These are phyloP conservation scores for Nemophila menziesii DNA, from an alignment of 257 asterid species.

Conservation along the genomic window DNA sequence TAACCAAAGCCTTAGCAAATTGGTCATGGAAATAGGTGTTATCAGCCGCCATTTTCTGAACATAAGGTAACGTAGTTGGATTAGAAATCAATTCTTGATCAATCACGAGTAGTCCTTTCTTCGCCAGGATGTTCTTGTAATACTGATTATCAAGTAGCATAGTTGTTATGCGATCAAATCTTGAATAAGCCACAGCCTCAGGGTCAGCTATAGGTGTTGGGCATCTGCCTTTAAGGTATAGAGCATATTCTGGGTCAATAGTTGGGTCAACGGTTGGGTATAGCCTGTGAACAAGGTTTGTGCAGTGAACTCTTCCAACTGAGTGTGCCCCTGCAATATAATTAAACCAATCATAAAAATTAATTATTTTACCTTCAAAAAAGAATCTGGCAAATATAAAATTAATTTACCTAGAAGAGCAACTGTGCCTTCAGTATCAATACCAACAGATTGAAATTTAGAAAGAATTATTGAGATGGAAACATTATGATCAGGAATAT, in stretches of 20 bases:
- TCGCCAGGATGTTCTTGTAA: slow-evolving; percentile 43
- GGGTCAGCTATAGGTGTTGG: slow-evolving; percentile 44
- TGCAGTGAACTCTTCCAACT: slow-evolving; percentile 74
- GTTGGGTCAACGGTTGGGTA: slow-evolving; percentile 66
- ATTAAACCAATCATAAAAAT: background rate
- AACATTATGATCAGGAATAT: slow-evolving; percentile 65
- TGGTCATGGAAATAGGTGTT: slow-evolving; percentile 58
- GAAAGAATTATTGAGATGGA: slow-evolving; percentile 44
- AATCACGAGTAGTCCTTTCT: slow-evolving; percentile 41
- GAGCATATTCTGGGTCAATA: slow-evolving; percentile 30
- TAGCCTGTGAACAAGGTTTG: slow-evolving; percentile 44
- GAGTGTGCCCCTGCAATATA: slow-evolving; percentile 38
- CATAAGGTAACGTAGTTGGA: slow-evolving; percentile 47
- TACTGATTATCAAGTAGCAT: slow-evolving; percentile 60
- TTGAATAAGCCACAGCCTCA: slow-evolving; percentile 36
- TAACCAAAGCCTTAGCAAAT: slow-evolving; percentile 41
- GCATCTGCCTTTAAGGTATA: slow-evolving; percentile 55
- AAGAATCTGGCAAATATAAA: background rate
- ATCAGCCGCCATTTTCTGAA: slow-evolving; percentile 59
- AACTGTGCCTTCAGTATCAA: slow-evolving; percentile 50
- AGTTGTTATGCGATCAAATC: slow-evolving; percentile 48
- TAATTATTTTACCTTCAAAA: too few relatives aligned
- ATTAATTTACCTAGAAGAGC: slow-evolving; percentile 49
- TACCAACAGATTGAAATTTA: slow-evolving; percentile 37
- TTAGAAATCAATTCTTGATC: slow-evolving; percentile 54